These are phyloP conservation scores for Paecilomyces fulvus DNA, from an alignment of 2,329 filamentous ascomycete species.

Conservation along the genomic window DNA sequence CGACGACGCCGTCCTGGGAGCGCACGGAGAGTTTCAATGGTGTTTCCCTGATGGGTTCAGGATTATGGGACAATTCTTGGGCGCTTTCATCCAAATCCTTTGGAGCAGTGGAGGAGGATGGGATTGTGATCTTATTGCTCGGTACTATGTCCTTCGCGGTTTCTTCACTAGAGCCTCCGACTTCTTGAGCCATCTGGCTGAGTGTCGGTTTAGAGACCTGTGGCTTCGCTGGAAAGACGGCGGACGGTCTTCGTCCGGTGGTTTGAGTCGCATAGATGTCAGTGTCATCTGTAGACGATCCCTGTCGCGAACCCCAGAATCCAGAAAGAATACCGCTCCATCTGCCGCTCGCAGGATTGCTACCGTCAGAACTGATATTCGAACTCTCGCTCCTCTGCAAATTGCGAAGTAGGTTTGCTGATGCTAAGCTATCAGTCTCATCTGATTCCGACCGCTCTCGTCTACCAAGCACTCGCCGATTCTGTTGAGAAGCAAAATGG, in stretches of 20 bases:
- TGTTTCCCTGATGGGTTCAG: slow-evolving; percentile 31
- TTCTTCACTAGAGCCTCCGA: slow-evolving; percentile 6
- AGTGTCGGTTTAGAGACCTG: slow-evolving; percentile 17
- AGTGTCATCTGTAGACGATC: slow-evolving; percentile 37
- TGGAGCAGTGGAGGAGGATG: slow-evolving; percentile 14
- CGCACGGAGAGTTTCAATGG: slow-evolving; percentile 48
- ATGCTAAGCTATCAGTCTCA: slow-evolving; percentile 40
- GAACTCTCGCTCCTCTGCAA: slow-evolving; percentile 47
- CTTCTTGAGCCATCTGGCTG: neutral
- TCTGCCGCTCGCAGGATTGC: slow-evolving; percentile 38
- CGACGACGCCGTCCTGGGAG: slow-evolving; percentile 51
- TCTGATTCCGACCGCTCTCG: slow-evolving; percentile 17
- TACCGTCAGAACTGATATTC: slow-evolving; percentile 36
- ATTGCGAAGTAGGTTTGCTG: slow-evolving; percentile 46
- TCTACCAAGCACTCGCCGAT: slow-evolving; percentile 18
- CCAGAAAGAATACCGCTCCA: slow-evolving; percentile 51
- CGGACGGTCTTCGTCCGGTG: slow-evolving; percentile 20
- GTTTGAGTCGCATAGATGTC: slow-evolving; percentile 14
- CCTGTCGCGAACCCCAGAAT: slow-evolving; percentile 45
- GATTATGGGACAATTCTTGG: slow-evolving; percentile 18
- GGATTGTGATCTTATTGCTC: slow-evolving; percentile 29
- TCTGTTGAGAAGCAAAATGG: slow-evolving; percentile 42
- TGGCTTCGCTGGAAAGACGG: slow-evolving; percentile 13
- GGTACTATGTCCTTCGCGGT: slow-evolving; percentile 12
- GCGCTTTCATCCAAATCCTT: slow-evolving; percentile 15